phyloP scores from a whole-genome alignment of 495 filamentous ascomycete species.

The Tricharina praecox region DNA sequence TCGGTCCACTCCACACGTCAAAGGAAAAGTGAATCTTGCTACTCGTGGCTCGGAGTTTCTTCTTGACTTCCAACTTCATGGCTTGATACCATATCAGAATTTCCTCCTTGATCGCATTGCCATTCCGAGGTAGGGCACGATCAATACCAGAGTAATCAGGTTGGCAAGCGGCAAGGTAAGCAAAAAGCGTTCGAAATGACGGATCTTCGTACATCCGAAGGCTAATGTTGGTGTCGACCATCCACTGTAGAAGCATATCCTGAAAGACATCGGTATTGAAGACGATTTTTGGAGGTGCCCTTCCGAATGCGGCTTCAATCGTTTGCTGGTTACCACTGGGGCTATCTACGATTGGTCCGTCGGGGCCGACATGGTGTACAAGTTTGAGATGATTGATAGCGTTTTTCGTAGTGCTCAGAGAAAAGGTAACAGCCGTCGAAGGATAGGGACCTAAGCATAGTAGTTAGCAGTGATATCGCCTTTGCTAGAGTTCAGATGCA shows the following conservation, averaged over 20 bases:
- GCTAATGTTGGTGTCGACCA: constrained; percentile 6
- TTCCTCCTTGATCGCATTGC: background rate
- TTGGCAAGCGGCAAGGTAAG: background rate
- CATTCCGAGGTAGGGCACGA: background rate
- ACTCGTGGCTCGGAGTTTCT: background rate
- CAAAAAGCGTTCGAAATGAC: background rate
- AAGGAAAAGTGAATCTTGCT: background rate
- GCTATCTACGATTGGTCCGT: background rate
- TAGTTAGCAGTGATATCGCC: background rate
- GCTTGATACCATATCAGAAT: background rate
- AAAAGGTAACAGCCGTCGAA: background rate
- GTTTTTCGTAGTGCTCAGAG: constrained; percentile 1
- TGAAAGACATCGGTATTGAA: constrained; percentile 11
- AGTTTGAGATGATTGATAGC: constrained; percentile 3
- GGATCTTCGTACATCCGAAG: background rate
- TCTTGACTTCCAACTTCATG: background rate
- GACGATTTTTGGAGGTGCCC: background rate
- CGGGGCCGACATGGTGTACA: constrained; percentile 3
- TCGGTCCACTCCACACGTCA: constrained; percentile 7
- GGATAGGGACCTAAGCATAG: background rate
- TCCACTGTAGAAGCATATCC: background rate
- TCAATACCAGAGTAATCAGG: background rate
- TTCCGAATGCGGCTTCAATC: background rate
- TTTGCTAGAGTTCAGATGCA: background rate
- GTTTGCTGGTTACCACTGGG: background rate